These are phyloP conservation scores for Xylaria sp. DNA, from an alignment of 2,329 filamentous ascomycete genomes.

Conservation along the genomic window DNA sequence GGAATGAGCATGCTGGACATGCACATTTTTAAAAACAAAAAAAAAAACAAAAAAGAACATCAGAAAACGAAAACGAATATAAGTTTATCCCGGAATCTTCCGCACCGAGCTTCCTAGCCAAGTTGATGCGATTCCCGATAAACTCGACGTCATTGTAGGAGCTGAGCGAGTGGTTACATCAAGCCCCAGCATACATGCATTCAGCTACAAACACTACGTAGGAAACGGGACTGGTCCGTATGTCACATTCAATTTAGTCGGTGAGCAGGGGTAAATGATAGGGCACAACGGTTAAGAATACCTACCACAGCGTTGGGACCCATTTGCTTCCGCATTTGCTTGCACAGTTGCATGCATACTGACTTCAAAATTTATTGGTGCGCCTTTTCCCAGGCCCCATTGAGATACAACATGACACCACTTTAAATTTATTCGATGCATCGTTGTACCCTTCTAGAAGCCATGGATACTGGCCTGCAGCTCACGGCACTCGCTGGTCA, in stretches of 20 bases:
- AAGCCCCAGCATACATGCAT: constrained; percentile 25
- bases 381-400: constrained; percentile 2
- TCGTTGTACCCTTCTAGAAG: constrained; percentile 18
- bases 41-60: background rate
- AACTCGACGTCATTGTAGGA: constrained; percentile 4
- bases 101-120: background rate
- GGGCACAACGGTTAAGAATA: constrained; percentile 15
- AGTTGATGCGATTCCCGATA: constrained; percentile 12
- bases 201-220: constrained; percentile 5
- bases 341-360: constrained; percentile 15
- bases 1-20: constrained; percentile 23
- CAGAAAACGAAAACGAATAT: constrained; percentile 10
- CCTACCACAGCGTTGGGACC: constrained; percentile 29
- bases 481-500: constrained; percentile 13
- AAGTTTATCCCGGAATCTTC: background rate
- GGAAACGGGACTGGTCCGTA: constrained; percentile 10
- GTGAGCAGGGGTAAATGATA: constrained; percentile 2
- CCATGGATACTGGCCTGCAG: background rate
- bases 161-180: constrained; percentile 25
- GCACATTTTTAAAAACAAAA: background rate
- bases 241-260: constrained; percentile 5
- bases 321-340: constrained; percentile 14
- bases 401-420: constrained; percentile 20
- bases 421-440: constrained; percentile 3
- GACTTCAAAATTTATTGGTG: constrained; percentile 18